Evolutionary conservation across 75 land plant species (phyloP).

Genomic region (Cryptomeria japonica): DNA sequence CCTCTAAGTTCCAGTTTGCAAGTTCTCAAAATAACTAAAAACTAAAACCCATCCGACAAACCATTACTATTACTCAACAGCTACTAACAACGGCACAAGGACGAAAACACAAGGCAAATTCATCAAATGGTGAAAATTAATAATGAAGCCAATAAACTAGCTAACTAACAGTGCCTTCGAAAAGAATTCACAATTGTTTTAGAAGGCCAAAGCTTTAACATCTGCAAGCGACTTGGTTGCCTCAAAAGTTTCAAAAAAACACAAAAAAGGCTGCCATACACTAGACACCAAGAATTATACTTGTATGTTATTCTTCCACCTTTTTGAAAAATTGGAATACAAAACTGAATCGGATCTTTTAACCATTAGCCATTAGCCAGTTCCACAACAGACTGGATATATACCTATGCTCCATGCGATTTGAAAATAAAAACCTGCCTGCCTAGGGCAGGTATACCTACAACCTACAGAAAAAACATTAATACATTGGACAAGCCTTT

Average conservation of each 20-base stretch:
- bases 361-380: neutral
- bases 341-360: slow-evolving; percentile 2
- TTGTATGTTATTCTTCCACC: neutral
- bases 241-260: neutral
- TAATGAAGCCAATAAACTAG: neutral
- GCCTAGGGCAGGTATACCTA: neutral
- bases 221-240: neutral
- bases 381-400: neutral
- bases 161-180: neutral
- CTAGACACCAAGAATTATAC: neutral
- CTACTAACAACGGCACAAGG: no score
- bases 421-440: neutral
- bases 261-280: neutral
- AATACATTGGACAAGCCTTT: neutral
- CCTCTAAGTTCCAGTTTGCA: neutral
- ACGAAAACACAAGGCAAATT: no score
- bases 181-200: neutral
- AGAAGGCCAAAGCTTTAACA: neutral
- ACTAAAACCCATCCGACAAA: no score
- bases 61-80: no score
- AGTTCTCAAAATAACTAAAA: no score
- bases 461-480: neutral
- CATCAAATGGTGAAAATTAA: no score
- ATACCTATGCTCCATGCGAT: neutral
- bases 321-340: neutral